Evolutionary conservation across 1,139 yeast species (phyloP).

Genomic region (Casaregolazyma lundiana): DNA sequence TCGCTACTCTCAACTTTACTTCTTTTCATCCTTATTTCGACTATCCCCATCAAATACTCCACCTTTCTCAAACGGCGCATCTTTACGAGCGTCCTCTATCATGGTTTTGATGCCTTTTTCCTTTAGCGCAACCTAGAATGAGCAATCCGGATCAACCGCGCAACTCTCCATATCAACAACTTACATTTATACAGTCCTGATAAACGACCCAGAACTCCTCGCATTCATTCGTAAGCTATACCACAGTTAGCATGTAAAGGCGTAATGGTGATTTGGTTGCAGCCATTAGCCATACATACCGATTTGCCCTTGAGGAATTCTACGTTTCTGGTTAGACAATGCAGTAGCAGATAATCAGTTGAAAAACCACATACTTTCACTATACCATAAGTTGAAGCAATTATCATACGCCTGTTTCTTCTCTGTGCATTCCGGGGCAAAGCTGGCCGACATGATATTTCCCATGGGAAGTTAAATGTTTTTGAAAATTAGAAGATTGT

Average conservation of each 20-base stretch:
- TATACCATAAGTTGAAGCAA: conserved; percentile 92
- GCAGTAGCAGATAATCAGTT: background rate
- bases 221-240: conserved; percentile 59
- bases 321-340: too few species aligned
- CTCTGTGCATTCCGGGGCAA: conserved; percentile 95
- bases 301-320: conserved; percentile 65
- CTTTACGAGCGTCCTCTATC: conserved; percentile 86
- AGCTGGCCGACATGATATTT: conserved; percentile 72
- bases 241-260: background rate
- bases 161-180: conserved; percentile 20
- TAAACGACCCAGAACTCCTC: conserved; percentile 84
- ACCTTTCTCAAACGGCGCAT: conserved; percentile 78
- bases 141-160: background rate
- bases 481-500: background rate
- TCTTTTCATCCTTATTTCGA: conserved; percentile 3
- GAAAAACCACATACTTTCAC: conserved; percentile 62
- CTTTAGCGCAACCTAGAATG: conserved; percentile 47
- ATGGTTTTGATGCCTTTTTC: conserved; percentile 74
- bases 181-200: conserved; percentile 72
- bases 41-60: conserved; percentile 38
- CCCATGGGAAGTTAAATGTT: conserved; percentile 32
- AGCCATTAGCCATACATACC: conserved; percentile 25
- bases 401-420: conserved; percentile 81
- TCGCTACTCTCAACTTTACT: background rate
- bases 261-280: background rate